Evolutionary conservation across 352 stramenopile species (phyloP).

Genomic region (Blastocystis sp.): DNA sequence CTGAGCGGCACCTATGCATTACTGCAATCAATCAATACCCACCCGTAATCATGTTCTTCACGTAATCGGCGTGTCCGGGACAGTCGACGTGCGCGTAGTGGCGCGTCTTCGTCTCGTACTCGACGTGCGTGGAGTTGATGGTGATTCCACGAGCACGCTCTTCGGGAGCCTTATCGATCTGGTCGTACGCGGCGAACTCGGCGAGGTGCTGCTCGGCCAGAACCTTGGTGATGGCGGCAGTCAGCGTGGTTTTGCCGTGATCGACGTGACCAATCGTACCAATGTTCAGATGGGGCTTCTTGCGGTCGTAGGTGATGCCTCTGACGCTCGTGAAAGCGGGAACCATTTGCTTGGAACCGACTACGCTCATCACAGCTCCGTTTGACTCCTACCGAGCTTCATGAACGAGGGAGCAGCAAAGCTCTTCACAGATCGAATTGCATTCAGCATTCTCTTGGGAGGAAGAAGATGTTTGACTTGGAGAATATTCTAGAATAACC

Average conservation of each 20-base stretch:
- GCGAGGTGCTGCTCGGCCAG: slow-evolving; percentile 69
- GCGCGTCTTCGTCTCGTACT: slow-evolving; percentile 79
- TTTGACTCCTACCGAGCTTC: not conserved
- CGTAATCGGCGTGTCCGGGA: slow-evolving; percentile 86
- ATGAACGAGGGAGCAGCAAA: not conserved
- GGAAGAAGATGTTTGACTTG: no score
- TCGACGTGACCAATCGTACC: slow-evolving; percentile 94
- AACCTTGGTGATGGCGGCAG: slow-evolving; percentile 85
- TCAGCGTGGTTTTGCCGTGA: slow-evolving; percentile 90
- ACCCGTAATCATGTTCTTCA: slow-evolving; percentile 96
- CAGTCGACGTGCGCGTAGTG: slow-evolving; percentile 92
- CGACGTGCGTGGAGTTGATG: slow-evolving; percentile 76
- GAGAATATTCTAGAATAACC: no score
- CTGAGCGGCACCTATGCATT: slow-evolving; percentile 70
- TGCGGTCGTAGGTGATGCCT: slow-evolving; percentile 63
- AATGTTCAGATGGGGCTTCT: slow-evolving; percentile 89
- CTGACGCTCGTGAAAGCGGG: slow-evolving; percentile 21
- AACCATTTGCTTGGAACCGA: not conserved
- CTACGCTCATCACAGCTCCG: not conserved
- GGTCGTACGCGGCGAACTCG: slow-evolving; percentile 74
- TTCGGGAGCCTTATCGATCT: slow-evolving; percentile 89
- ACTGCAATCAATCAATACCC: not conserved
- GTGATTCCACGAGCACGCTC: slow-evolving; percentile 86
- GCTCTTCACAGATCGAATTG: slow-evolving; percentile 35
- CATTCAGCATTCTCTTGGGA: slow-evolving; percentile 47